Evolutionary conservation across 345 rosid species (phyloP), one percentile per base, ranked within the genome.

Genomic region (Boechera retrofracta): DNA sequence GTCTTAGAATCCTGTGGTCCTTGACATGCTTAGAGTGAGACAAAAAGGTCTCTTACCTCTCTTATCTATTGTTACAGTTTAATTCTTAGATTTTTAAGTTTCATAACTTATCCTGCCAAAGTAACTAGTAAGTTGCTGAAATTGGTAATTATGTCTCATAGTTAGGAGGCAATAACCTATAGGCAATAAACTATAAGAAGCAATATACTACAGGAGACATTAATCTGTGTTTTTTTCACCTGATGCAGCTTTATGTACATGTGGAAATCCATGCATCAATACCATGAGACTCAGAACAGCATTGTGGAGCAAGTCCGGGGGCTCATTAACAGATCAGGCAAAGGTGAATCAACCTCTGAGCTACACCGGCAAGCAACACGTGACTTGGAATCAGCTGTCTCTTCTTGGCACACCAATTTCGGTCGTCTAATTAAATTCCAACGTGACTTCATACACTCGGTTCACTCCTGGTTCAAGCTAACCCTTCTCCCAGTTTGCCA

Each of bases 301-400:
- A 88, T 92, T 13, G 98, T 94, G 70, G 96, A 92, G 84, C 98
- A 94, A 83, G 98, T 92, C 13, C 83, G 85, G 32, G 98, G 98
- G 44, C 98, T 94, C 48, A 83, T 90, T 70, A 86, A 87, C 85
- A 86, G 38, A 71, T 81, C 95, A 26, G 79, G 80, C 56, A 92
- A 77, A 75, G 97, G 98, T 7, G 86, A 90, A 78, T 90, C 96
- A 45, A 92, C 98, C 42, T 88, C 97, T 41, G 98, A 92, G 77
- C 75, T 94, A 69, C 98, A 94, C 47, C 71, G 93, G 68, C 98
- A 90, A 81, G 97, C 93, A 0, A 94, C 98, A 15, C 94, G 97
- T 26, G 95, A 89, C 77, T 93, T 94, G 1, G 98, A 94, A 78
- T 80, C 92, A 15, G 88, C 92, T 18, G 94, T 94, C 64, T 85